These are phyloP conservation scores for Eleusine indica DNA, from an alignment of 176 grass and related monocot species.

Conservation along the genomic window DNA sequence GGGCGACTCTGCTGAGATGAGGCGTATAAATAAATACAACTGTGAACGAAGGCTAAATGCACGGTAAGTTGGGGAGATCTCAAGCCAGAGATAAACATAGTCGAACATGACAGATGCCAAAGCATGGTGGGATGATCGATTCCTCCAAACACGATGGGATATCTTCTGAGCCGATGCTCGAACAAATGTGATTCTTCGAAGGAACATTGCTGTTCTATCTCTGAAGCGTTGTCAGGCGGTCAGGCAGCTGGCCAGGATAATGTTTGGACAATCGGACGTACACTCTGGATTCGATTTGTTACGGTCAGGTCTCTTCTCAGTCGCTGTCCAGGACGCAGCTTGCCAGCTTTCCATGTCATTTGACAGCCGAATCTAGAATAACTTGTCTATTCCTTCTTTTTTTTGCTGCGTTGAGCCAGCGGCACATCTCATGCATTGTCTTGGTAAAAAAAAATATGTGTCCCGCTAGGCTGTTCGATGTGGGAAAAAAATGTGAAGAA, in stretches of 20 bases:
- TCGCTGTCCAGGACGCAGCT: too few relatives aligned
- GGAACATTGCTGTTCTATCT: neutral
- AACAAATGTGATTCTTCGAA: conserved; percentile 15
- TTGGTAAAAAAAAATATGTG: too few relatives aligned
- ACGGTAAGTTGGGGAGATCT: neutral
- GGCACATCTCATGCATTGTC: too few relatives aligned
- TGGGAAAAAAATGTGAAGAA: too few relatives aligned
- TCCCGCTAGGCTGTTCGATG: too few relatives aligned
- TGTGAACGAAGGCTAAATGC: neutral
- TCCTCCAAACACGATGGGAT: conserved; percentile 9
- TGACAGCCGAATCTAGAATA: neutral
- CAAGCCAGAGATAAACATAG: neutral
- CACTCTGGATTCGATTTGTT: too few relatives aligned
- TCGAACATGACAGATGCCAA: neutral
- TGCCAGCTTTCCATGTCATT: neutral
- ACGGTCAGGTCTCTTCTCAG: too few relatives aligned
- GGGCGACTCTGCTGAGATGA: neutral
- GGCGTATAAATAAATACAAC: conserved; percentile 51
- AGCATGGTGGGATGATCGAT: conserved; percentile 26
- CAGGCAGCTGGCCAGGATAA: neutral
- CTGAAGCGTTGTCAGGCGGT: neutral
- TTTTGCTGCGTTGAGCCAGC: too few relatives aligned
- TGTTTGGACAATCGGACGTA: neutral
- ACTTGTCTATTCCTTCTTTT: too few relatives aligned
- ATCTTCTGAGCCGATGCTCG: neutral